Evolutionary conservation across 129 eudicot species (phyloP).

Genomic region (Erigeron canadensis): DNA sequence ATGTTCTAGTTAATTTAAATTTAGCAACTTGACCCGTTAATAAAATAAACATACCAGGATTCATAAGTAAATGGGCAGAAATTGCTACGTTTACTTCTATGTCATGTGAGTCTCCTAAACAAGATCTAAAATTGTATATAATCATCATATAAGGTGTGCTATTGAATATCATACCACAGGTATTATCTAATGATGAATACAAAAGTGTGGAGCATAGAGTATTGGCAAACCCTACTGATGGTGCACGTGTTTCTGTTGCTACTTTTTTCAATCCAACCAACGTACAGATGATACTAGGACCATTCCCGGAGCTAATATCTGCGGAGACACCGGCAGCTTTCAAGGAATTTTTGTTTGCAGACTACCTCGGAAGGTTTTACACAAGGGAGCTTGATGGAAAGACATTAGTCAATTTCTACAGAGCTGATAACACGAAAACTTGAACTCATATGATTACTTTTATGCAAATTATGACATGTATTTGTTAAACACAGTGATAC

Average conservation of each 20-base stretch:
- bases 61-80: neutral
- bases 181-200: conserved; percentile 52
- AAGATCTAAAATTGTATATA: neutral
- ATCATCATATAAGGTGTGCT: neutral
- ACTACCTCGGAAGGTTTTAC: conserved; percentile 49
- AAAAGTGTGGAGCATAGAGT: conserved; percentile 58
- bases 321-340: conserved; percentile 47
- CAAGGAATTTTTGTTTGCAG: conserved; percentile 28
- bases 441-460: neutral
- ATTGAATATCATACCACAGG: conserved; percentile 31
- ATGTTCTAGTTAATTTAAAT: no score
- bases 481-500: neutral
- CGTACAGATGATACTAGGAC: conserved; percentile 42
- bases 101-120: neutral
- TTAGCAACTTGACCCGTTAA: neutral
- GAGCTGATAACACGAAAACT: conserved; percentile 18
- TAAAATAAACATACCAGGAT: neutral
- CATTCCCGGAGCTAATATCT: conserved; percentile 47
- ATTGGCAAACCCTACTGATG: conserved; percentile 42
- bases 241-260: conserved; percentile 53
- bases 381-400: conserved; percentile 54
- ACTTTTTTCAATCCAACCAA: conserved; percentile 44
- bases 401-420: conserved; percentile 46
- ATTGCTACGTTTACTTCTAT: no score
- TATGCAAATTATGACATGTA: neutral